These are phyloP conservation scores for Serendipita sp. DNA, from an alignment of 768 basidiomycete genomes.

Conservation along the genomic window DNA sequence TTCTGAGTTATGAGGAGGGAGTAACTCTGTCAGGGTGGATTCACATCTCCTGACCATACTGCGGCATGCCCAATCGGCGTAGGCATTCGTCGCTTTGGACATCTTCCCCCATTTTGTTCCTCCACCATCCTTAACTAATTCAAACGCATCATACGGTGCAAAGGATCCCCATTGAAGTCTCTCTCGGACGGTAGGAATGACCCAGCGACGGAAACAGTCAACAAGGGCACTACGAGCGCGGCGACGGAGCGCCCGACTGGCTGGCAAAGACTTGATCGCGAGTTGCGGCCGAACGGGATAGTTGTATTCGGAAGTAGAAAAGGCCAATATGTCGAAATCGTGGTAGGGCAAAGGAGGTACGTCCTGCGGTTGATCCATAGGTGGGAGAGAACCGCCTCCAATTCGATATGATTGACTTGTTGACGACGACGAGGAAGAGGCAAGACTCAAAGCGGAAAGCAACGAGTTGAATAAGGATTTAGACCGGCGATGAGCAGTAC, in stretches of 20 bases:
- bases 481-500: neutral
- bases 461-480: conserved; percentile 2
- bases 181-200: neutral
- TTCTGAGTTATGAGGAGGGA: too few relatives aligned
- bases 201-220: conserved; percentile 2
- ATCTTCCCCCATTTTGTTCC: neutral
- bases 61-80: conserved; percentile 1
- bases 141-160: neutral
- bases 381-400: neutral
- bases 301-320: neutral
- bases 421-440: neutral
- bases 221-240: neutral
- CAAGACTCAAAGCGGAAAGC: neutral
- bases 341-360: neutral
- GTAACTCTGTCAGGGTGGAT: neutral
- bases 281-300: neutral
- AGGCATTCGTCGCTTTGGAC: conserved; percentile 4
- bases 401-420: neutral
- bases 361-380: neutral
- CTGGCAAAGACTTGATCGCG: neutral
- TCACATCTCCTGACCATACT: neutral
- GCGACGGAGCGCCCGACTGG: neutral
- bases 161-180: neutral
- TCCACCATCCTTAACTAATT: neutral
- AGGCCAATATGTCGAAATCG: neutral